Evolutionary conservation across 202 grass and related monocot species (phyloP).

Genomic region (Zoysia matrella): DNA sequence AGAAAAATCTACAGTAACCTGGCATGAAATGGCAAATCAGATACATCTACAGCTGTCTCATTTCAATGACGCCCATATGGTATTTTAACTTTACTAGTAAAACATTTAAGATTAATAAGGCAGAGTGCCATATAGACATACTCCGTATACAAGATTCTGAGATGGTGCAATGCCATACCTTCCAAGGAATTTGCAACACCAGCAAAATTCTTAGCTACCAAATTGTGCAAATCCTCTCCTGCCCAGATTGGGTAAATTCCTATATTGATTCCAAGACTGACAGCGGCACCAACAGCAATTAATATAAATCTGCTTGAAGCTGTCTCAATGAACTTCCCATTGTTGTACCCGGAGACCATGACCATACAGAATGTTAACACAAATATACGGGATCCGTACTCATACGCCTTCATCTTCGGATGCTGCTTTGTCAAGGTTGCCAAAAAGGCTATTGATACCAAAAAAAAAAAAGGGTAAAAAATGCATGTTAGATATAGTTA

Average conservation of each 20-base stretch:
- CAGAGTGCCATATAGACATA: background rate
- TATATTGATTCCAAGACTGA: slow-evolving; percentile 86
- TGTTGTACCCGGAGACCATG: slow-evolving; percentile 84
- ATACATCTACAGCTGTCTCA: background rate
- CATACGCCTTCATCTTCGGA: slow-evolving; percentile 84
- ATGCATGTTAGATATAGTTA: slow-evolving; percentile 31
- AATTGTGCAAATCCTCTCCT: slow-evolving; percentile 91
- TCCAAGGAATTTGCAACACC: slow-evolving; percentile 94
- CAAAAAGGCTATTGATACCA: slow-evolving; percentile 60
- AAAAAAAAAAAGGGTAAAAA: background rate
- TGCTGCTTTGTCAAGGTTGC: slow-evolving; percentile 78
- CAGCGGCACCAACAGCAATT: slow-evolving; percentile 83
- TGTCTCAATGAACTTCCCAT: slow-evolving; percentile 67
- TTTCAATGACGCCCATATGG: background rate
- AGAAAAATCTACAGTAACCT: background rate
- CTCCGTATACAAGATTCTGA: background rate
- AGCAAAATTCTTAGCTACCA: slow-evolving; percentile 83
- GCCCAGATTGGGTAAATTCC: slow-evolving; percentile 94
- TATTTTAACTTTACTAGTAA: slow-evolving; percentile 24
- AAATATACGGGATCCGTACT: slow-evolving; percentile 95
- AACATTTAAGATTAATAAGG: slow-evolving; percentile 4
- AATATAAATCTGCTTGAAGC: slow-evolving; percentile 80
- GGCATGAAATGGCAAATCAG: slow-evolving; percentile 24
- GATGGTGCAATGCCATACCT: slow-evolving; percentile 51
- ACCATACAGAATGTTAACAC: slow-evolving; percentile 90